Percentiles rank a stretch among this genome's conserved stretches.
Conservation (phyloP, 495 filamentous ascomycete species). For the Penicillium cosmopolitanum region DNA sequence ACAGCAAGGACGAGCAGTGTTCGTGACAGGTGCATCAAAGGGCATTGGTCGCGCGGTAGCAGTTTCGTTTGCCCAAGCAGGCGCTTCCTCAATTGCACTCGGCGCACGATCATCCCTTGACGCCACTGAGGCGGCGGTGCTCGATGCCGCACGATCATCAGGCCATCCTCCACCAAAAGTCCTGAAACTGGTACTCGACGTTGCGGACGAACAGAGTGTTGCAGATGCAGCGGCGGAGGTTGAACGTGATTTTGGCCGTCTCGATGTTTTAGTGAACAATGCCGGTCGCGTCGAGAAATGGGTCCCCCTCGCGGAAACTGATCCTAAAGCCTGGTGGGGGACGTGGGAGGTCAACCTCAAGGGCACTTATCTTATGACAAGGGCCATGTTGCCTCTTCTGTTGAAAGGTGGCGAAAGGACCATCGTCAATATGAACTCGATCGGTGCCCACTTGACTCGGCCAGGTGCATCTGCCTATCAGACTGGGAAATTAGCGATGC, state of each 20-base stretch:
- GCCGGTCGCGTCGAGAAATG: slow-evolving; percentile 25
- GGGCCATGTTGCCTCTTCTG: slow-evolving; percentile 45
- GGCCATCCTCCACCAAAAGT: slow-evolving; percentile 1
- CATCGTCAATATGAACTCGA: slow-evolving; percentile 37
- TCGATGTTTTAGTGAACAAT: slow-evolving; percentile 55
- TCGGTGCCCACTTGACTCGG: slow-evolving; percentile 24
- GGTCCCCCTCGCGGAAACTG: slow-evolving; percentile 27
- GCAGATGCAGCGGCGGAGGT: neutral
- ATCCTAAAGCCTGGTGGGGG: slow-evolving; percentile 42
- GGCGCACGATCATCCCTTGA: neutral
- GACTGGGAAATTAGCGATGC: slow-evolving; percentile 42
- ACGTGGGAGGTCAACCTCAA: slow-evolving; percentile 49
- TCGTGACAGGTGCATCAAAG: neutral
- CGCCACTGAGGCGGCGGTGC: neutral
- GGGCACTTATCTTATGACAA: slow-evolving; percentile 41
- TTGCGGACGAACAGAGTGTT: slow-evolving; percentile 1
- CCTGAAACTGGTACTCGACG: neutral
- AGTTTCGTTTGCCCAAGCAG: slow-evolving; percentile 1
- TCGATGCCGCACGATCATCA: neutral
- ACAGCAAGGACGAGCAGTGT: neutral
- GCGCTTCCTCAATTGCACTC: neutral
- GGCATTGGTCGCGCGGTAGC: neutral
- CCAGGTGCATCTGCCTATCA: slow-evolving; percentile 37
- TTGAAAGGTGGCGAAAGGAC: slow-evolving; percentile 38
- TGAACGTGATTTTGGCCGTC: slow-evolving; percentile 24